phyloP scores from a whole-genome alignment of 345 rosid species.

The Populus alba region DNA sequence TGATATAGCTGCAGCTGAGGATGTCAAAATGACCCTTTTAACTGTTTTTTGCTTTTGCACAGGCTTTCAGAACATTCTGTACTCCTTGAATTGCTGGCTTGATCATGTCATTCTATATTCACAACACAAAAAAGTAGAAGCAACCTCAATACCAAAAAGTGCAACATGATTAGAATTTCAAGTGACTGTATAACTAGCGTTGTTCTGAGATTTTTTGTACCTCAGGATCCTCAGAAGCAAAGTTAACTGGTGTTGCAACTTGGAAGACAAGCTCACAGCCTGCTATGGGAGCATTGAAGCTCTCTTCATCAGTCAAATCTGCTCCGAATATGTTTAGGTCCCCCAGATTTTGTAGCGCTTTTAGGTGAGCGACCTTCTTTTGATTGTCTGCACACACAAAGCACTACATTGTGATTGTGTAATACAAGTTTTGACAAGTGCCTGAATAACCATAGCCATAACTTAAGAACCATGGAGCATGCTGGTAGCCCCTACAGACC shows the following conservation, averaged over 20 bases:
- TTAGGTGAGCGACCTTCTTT: constrained; percentile 60
- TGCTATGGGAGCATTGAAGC: constrained; percentile 53
- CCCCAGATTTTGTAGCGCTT: constrained; percentile 50
- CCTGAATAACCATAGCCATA: background rate
- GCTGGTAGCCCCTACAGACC: background rate
- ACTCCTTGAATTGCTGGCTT: constrained; percentile 87
- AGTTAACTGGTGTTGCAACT: constrained; percentile 86
- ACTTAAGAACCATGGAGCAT: too few species aligned
- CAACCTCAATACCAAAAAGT: background rate
- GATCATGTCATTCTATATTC: constrained; percentile 74
- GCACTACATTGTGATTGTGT: background rate
- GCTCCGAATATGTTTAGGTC: constrained; percentile 63
- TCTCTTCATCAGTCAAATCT: constrained; percentile 64
- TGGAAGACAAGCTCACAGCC: constrained; percentile 81
- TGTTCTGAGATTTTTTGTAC: constrained; percentile 22
- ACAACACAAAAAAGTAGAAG: background rate
- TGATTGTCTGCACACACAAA: constrained; percentile 43
- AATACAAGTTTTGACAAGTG: too few species aligned
- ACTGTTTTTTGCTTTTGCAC: constrained; percentile 59
- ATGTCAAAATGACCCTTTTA: constrained; percentile 76
- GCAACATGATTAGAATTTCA: too few species aligned
- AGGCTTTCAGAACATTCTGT: constrained; percentile 67
- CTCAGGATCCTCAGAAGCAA: constrained; percentile 83
- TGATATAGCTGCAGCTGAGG: constrained; percentile 82
- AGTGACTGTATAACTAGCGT: background rate